phyloP scores from a whole-genome alignment of 306 rosid genomes.

The Cicer yamashitae region DNA sequence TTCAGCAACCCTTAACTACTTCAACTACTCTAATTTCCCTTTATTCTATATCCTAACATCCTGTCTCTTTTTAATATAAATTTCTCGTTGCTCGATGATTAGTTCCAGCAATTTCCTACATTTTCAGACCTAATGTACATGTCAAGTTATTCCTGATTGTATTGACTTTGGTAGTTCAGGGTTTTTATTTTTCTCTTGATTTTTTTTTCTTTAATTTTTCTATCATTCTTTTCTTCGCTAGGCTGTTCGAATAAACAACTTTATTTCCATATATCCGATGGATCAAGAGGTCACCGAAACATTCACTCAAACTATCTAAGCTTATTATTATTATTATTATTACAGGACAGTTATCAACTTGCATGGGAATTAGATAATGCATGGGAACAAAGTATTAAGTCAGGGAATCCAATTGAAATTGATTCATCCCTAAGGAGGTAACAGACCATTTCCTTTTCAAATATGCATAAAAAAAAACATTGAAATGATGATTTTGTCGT shows the following conservation, averaged over 20 bases:
- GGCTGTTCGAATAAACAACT: conserved; percentile 8
- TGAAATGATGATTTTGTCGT: conserved; percentile 5
- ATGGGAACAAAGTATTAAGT: conserved; percentile 62
- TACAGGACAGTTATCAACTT: conserved; percentile 93
- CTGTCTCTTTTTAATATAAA: not conserved
- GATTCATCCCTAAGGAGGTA: conserved; percentile 77
- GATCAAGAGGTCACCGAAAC: conserved; percentile 12
- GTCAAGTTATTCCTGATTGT: conserved; percentile 7
- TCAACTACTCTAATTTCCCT: too few relatives aligned
- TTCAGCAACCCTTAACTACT: too few relatives aligned
- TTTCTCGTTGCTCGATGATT: not conserved
- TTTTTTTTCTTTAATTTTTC: not conserved
- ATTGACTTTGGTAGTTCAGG: not conserved
- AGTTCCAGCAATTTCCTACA: conserved; percentile 14
- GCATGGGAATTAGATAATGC: conserved; percentile 80
- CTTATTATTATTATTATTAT: conserved; percentile 29
- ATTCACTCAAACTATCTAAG: conserved; percentile 27
- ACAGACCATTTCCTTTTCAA: conserved; percentile 7
- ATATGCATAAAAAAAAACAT: conserved; percentile 10
- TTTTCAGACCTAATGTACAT: conserved; percentile 31
- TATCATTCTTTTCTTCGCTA: not conserved
- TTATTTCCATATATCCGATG: not conserved
- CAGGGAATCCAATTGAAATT: conserved; percentile 67
- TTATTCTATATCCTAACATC: not conserved
- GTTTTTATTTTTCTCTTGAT: conserved; percentile 2